Base-by-base conservation (phyloP, 371 early-diverging fungal genomes). In the Chytridium lagenaria region DNA sequence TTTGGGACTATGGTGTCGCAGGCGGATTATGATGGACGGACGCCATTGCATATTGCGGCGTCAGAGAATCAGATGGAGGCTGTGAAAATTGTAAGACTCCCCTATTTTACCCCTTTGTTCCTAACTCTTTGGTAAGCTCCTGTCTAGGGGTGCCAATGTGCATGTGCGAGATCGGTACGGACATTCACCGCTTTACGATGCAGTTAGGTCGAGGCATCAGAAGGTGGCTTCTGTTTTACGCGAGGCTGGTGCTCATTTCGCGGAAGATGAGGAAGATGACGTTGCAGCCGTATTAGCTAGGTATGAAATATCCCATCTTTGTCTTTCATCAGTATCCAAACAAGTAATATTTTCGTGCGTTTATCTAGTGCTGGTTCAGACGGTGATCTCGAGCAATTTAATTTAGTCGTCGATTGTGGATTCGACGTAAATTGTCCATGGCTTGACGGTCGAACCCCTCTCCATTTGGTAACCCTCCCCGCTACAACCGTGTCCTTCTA, bases 131-230 rank as follows among this genome's bases (percentile, higher is more conserved):
- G 28, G 19, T 39, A 26, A 90, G 69, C 77, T 97, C 61, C 79
- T 98, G 15, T 75, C 84, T 28, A 90, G 92, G 66, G 98, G 98
- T 0, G 95, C 97, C 1, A 91, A 91, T 40, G 92, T 97, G n/a
- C 98, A 98, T 79, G 85, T 90, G 23, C 90, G 94, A n/a, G 97
- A 97, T 81, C 85, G 90, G 37, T 85, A 86, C 30, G 94, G 95
- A 0, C 97, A 95, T 74, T 94, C 96, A 0, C 95, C 98, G 0
- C 79, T 98, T 1, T 95, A 88, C 77, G 92, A 94, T 67, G 95
- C 97, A 0, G 89, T 92, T 1, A 80, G 86, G 5, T 81, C 87
- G 34, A 84, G 88, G 30, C 86, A 86, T 33, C 71, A 83, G 0
- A 88, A 89, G 37, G 87, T 91, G 16, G 91, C 91, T 1, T 70